These are phyloP conservation scores for Paecilomyces fulvus DNA, from an alignment of 2,329 filamentous ascomycete genomes.

Conservation along the genomic window DNA sequence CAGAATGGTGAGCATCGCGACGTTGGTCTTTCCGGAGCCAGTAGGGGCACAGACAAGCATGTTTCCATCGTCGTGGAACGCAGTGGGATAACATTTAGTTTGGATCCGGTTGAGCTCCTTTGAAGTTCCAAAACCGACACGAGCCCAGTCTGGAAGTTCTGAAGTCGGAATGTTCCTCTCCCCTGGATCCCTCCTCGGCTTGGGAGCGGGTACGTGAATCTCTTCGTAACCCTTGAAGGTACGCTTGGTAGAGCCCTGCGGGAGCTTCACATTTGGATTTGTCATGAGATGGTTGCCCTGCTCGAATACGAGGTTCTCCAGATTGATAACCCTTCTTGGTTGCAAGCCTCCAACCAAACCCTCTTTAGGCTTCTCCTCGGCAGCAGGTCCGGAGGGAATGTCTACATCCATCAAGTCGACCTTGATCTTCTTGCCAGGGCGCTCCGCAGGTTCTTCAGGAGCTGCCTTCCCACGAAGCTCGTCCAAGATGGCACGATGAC, in stretches of 20 bases:
- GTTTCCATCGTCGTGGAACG: slow-evolving; percentile 90
- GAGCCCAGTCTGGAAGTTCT: slow-evolving; percentile 88
- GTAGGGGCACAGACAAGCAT: slow-evolving; percentile 97
- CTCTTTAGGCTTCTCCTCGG: slow-evolving; percentile 49
- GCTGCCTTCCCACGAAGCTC: slow-evolving; percentile 68
- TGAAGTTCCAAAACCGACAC: slow-evolving; percentile 72
- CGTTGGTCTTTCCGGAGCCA: slow-evolving; percentile 96
- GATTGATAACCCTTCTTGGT: slow-evolving; percentile 78
- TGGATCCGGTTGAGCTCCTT: slow-evolving; percentile 92
- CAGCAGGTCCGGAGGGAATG: slow-evolving; percentile 52
- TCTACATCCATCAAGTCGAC: slow-evolving; percentile 79
- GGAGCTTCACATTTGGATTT: slow-evolving; percentile 90
- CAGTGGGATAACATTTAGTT: slow-evolving; percentile 82
- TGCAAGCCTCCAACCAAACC: slow-evolving; percentile 74
- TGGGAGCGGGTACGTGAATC: slow-evolving; percentile 90
- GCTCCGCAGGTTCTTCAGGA: slow-evolving; percentile 49
- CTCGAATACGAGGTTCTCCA: slow-evolving; percentile 94
- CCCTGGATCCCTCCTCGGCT: slow-evolving; percentile 70
- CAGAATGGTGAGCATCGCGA: slow-evolving; percentile 93
- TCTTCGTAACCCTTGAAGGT: slow-evolving; percentile 98
- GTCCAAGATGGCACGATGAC: slow-evolving; percentile 75
- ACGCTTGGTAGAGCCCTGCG: slow-evolving; percentile 88
- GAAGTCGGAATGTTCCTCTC: slow-evolving; percentile 76
- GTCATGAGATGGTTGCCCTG: slow-evolving; percentile 99
- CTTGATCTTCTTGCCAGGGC: slow-evolving; percentile 74